Conservation (phyloP, 176 grass and related monocot genomes). For the Zea mays region DNA sequence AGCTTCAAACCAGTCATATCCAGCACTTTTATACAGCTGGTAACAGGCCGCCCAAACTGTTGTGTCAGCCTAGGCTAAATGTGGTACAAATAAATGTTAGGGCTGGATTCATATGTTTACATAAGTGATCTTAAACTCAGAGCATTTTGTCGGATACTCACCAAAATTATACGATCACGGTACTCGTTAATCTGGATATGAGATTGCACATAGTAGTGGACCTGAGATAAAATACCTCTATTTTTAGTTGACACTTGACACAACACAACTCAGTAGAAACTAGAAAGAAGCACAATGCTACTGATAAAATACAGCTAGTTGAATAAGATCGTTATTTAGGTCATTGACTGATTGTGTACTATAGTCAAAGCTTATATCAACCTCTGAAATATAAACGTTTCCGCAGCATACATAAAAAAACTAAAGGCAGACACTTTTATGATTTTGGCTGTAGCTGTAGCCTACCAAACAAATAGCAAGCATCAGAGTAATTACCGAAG, state of each 20-base stretch:
- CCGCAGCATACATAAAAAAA: not conserved
- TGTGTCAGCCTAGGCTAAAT: conserved; percentile 65
- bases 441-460: not conserved
- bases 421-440: conserved; percentile 15
- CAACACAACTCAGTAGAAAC: not conserved
- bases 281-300: not conserved
- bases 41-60: conserved; percentile 57
- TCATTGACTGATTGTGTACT: conserved; percentile 4
- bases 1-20: conserved; percentile 96
- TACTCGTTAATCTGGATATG: conserved; percentile 99
- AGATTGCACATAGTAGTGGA: conserved; percentile 97
- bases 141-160: conserved; percentile 36
- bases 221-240: conserved; percentile 50
- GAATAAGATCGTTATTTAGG: conserved; percentile 20
- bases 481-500: conserved; percentile 65
- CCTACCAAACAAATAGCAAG: conserved; percentile 31
- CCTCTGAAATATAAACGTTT: conserved; percentile 22
- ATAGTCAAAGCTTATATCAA: conserved; percentile 15
- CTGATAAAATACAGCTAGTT: not conserved
- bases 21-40: conserved; percentile 75
- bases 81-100: conserved; percentile 30
- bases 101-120: not conserved
- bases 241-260: conserved; percentile 21
- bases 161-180: conserved; percentile 83
- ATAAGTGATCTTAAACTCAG: not conserved